phyloP scores from a whole-genome alignment of 352 stramenopile species.

The Globisporangium nodosum region DNA sequence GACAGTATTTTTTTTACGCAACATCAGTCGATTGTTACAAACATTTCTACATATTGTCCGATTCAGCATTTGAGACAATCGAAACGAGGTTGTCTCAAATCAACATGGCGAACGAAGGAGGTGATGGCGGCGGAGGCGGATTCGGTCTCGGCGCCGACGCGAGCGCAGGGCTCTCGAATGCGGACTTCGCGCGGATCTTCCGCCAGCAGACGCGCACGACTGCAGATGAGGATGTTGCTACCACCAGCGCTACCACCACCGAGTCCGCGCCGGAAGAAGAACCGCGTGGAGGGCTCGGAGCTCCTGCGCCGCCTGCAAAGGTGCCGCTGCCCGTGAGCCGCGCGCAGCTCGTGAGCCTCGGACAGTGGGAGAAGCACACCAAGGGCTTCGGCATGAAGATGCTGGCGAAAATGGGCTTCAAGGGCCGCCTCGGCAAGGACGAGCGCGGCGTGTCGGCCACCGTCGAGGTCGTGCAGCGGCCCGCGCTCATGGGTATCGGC shows the following conservation, averaged over 20 bases:
- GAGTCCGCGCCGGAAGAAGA: background rate
- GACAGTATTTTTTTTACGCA: too few relatives aligned
- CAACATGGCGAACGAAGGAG: too few relatives aligned
- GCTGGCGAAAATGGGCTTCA: conserved; percentile 95
- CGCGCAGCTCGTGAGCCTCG: conserved; percentile 7
- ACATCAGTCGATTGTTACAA: too few relatives aligned
- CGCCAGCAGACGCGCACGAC: conserved; percentile 26
- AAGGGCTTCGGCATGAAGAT: conserved; percentile 96
- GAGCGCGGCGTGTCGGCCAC: conserved; percentile 90
- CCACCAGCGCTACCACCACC: background rate
- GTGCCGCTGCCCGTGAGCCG: conserved; percentile 7
- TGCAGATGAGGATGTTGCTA: background rate
- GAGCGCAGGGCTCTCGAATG: conserved; percentile 42
- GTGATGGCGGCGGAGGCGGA: background rate
- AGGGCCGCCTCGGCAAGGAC: conserved; percentile 89
- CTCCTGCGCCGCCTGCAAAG: background rate
- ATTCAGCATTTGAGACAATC: too few relatives aligned
- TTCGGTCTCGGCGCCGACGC: background rate
- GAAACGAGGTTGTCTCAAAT: too few relatives aligned
- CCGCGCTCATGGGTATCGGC: conserved; percentile 90
- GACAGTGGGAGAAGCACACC: conserved; percentile 93
- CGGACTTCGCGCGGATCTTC: conserved; percentile 81
- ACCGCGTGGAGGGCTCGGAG: too few relatives aligned
- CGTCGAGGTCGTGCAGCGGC: conserved; percentile 92
- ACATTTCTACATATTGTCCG: too few relatives aligned